These are phyloP conservation scores for Arachis stenosperma DNA, from an alignment of 306 rosid species.

Conservation along the genomic window DNA sequence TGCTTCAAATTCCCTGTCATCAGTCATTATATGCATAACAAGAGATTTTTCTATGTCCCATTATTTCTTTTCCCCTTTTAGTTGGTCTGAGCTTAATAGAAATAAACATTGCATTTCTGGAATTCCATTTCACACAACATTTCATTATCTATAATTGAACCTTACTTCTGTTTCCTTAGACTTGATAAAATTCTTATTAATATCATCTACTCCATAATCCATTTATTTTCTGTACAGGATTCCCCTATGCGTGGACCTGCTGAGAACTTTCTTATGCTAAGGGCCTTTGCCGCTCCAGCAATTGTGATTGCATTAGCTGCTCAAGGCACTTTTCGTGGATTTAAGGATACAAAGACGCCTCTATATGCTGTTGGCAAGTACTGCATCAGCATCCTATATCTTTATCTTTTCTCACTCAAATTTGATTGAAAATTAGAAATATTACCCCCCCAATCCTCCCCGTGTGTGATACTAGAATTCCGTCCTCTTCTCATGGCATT, in stretches of 20 bases:
- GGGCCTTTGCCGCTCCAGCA: conserved; percentile 93
- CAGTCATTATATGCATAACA: conserved; percentile 1
- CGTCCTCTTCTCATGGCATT: neutral
- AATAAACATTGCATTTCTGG: neutral
- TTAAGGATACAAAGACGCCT: conserved; percentile 90
- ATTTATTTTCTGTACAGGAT: conserved; percentile 61
- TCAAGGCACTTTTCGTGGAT: conserved; percentile 96
- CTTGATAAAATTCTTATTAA: conserved; percentile 6
- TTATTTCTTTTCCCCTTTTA: neutral
- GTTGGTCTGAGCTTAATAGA: conserved; percentile 26
- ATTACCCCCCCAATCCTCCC: neutral
- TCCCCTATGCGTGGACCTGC: conserved; percentile 90
- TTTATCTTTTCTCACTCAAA: conserved; percentile 17
- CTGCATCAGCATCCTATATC: conserved; percentile 38
- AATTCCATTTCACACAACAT: neutral
- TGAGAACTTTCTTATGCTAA: conserved; percentile 76
- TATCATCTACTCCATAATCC: conserved; percentile 20
- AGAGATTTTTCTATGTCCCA: neutral
- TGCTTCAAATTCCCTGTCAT: conserved; percentile 1
- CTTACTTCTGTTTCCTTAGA: conserved; percentile 3
- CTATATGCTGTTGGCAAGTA: conserved; percentile 84
- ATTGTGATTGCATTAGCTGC: conserved; percentile 92
- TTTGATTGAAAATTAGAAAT: neutral
- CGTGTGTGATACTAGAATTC: neutral
- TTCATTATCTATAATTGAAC: neutral